phyloP scores from a whole-genome alignment of 768 basidiomycete genomes.

The Rhodotorula toruloides region DNA sequence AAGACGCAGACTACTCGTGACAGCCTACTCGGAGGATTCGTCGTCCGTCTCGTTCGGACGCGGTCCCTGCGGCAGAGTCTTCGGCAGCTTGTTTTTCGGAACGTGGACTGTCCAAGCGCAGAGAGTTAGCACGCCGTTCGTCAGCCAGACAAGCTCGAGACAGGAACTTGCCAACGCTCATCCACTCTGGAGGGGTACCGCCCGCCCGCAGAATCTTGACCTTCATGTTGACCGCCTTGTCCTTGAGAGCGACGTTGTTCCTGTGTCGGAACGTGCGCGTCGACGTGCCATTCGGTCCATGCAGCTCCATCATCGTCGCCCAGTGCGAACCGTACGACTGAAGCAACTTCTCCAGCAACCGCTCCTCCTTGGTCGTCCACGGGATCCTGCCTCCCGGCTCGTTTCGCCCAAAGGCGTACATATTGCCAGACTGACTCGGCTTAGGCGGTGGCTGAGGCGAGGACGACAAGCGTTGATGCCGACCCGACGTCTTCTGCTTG shows the following conservation, averaged over 20 bases:
- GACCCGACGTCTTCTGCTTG: neutral
- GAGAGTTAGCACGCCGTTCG: too few species aligned
- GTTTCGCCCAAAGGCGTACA: neutral
- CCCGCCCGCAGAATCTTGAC: neutral
- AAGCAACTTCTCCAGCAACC: neutral
- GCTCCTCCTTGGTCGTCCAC: neutral
- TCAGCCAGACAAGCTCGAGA: neutral
- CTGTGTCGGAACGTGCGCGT: neutral
- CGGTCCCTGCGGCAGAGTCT: neutral
- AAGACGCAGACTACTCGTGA: too few species aligned
- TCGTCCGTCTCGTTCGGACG: neutral
- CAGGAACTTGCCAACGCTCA: neutral
- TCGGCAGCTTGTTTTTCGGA: neutral
- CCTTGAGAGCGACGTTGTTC: slow-evolving; percentile 9
- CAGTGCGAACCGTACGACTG: neutral
- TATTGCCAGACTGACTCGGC: neutral
- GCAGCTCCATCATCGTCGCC: neutral
- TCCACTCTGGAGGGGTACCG: neutral
- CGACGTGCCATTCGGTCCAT: neutral
- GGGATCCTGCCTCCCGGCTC: neutral
- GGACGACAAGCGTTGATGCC: neutral
- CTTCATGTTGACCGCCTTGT: slow-evolving; percentile 20
- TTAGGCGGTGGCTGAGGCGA: too few species aligned
- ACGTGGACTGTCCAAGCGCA: neutral
- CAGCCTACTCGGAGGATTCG: too few species aligned